Evolutionary conservation across 352 stramenopile species (phyloP).

Genomic region (Phytophthora multivora): DNA sequence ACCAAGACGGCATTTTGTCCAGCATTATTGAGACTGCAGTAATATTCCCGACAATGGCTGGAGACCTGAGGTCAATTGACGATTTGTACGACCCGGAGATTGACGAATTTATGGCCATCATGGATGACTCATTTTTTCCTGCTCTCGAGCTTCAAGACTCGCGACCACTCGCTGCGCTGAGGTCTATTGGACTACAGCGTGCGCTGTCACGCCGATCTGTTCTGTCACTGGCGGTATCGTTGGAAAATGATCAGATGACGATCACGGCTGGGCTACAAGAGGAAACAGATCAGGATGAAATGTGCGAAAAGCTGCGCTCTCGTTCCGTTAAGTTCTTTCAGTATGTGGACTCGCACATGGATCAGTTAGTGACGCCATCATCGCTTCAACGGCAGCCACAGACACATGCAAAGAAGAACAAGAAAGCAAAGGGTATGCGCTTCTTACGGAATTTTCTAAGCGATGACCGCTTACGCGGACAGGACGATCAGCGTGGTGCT

Average conservation of each 20-base stretch:
- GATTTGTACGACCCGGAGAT: slow-evolving; percentile 80
- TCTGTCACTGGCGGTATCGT: slow-evolving; percentile 59
- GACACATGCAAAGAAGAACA: slow-evolving; percentile 40
- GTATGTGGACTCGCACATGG: slow-evolving; percentile 69
- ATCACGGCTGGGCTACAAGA: slow-evolving; percentile 22
- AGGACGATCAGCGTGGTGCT: slow-evolving; percentile 3
- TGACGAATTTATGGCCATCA: slow-evolving; percentile 67
- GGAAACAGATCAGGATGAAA: slow-evolving; percentile 21
- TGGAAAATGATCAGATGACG: slow-evolving; percentile 58
- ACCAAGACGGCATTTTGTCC: slow-evolving; percentile 45
- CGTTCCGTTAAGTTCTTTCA: slow-evolving; percentile 63
- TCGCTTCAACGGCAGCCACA: slow-evolving; percentile 26
- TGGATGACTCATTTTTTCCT: slow-evolving; percentile 75
- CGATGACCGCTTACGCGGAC: slow-evolving; percentile 32
- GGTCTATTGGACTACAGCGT: slow-evolving; percentile 70
- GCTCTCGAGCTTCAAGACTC: slow-evolving; percentile 60
- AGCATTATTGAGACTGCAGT: slow-evolving; percentile 47
- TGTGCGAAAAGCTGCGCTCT: slow-evolving; percentile 30
- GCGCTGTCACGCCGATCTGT: slow-evolving; percentile 66
- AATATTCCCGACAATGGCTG: slow-evolving; percentile 67
- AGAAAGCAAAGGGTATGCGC: slow-evolving; percentile 59
- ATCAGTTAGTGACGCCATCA: slow-evolving; percentile 44
- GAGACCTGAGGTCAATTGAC: slow-evolving; percentile 58
- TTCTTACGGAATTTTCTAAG: slow-evolving; percentile 57
- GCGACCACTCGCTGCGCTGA: slow-evolving; percentile 55